Conservation (phyloP, 2,329 filamentous ascomycete species). For the Torrubiellomyces zombiae region DNA sequence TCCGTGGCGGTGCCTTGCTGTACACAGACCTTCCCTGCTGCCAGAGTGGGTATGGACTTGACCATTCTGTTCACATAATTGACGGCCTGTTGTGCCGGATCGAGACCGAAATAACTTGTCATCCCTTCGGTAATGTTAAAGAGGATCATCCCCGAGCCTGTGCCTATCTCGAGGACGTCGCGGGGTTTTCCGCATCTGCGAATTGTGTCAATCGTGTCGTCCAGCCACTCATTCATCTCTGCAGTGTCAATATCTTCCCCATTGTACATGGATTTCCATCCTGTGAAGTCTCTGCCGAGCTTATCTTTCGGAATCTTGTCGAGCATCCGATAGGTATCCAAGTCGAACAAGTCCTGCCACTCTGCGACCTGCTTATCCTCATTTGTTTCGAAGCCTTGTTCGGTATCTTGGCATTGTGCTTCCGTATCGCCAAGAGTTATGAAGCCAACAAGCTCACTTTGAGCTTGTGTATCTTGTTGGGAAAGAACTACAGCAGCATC, state of each 20-base stretch:
- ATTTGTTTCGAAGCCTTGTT: background rate
- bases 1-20: constrained; percentile 9
- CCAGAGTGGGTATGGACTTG: constrained; percentile 4
- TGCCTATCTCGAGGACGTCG: constrained; percentile 14
- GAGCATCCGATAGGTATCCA: background rate
- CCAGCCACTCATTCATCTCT: constrained; percentile 17
- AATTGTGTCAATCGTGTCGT: constrained; percentile 12
- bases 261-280: constrained; percentile 17
- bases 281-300: constrained; percentile 9
- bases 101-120: constrained; percentile 12
- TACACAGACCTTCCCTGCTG: constrained; percentile 6
- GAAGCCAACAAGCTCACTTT: constrained; percentile 5
- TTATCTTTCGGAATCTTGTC: background rate
- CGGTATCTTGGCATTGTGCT: background rate
- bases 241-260: constrained; percentile 9
- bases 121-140: constrained; percentile 11
- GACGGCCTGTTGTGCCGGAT: constrained; percentile 9
- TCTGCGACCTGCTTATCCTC: background rate
- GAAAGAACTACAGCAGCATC: constrained; percentile 7
- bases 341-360: constrained; percentile 1
- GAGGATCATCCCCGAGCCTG: constrained; percentile 15
- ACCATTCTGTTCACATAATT: constrained; percentile 7
- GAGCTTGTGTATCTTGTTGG: constrained; percentile 2
- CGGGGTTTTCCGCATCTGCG: constrained; percentile 1
- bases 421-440: constrained; percentile 4